Conservation (phyloP, 345 rosid species). For the Toxicodendron radicans region DNA sequence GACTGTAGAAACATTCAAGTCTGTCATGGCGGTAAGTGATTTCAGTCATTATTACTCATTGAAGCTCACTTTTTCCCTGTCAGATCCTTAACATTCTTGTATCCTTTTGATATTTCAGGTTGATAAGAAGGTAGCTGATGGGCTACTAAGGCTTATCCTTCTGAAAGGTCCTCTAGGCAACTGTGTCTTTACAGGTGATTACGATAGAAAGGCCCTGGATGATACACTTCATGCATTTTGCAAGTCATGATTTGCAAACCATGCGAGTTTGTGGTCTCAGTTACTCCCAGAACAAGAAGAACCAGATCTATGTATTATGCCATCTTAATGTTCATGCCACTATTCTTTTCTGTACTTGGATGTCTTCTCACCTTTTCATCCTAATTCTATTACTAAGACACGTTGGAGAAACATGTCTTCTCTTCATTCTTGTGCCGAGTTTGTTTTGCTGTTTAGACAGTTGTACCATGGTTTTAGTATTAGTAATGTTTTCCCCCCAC, state of each 20-base stretch:
- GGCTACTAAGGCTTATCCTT: slow-evolving; percentile 87
- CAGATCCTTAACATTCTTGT: not conserved
- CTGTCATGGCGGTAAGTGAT: slow-evolving; percentile 90
- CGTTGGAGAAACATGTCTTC: not conserved
- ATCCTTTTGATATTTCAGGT: slow-evolving; percentile 47
- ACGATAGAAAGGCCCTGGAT: slow-evolving; percentile 76
- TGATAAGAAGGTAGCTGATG: slow-evolving; percentile 99
- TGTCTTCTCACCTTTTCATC: not conserved
- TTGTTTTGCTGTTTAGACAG: not conserved
- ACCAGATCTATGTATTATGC: not conserved
- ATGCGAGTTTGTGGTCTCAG: not conserved
- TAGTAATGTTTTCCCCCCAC: not conserved
- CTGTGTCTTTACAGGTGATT: slow-evolving; percentile 91
- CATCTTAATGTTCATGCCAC: not conserved
- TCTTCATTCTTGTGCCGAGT: not conserved
- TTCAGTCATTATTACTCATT: not conserved
- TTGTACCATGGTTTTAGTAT: not conserved
- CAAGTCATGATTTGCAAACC: slow-evolving; percentile 41
- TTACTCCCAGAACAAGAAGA: not conserved
- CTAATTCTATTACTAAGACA: not conserved
- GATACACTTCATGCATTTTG: slow-evolving; percentile 78
- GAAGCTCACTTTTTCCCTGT: not conserved
- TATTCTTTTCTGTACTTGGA: not conserved
- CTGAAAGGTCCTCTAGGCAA: slow-evolving; percentile 91
- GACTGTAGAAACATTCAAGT: slow-evolving; percentile 91